Evolutionary conservation across 192 early-diverging fungal species (phyloP).

Genomic region (Thamnidium elegans): DNA sequence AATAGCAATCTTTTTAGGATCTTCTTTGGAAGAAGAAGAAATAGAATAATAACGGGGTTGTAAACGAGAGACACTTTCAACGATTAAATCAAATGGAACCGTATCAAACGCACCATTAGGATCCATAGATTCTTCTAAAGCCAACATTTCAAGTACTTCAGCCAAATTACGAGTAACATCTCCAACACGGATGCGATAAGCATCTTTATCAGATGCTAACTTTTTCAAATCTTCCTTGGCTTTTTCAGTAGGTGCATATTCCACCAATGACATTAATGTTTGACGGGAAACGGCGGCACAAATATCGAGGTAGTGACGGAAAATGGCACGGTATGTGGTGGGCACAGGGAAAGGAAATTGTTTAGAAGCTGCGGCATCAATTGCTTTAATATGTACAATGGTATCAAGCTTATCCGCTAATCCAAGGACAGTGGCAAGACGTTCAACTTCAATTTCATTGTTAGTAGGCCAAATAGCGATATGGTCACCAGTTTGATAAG

Average conservation of each 20-base stretch:
- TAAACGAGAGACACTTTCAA: constrained; percentile 80
- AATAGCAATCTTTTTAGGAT: constrained; percentile 72
- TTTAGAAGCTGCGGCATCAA: constrained; percentile 73
- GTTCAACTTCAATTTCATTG: constrained; percentile 70
- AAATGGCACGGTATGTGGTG: constrained; percentile 78
- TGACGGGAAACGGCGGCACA: constrained; percentile 67
- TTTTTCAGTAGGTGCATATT: constrained; percentile 56
- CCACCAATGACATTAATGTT: constrained; percentile 59
- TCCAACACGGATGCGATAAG: constrained; percentile 54
- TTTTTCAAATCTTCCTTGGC: constrained; percentile 47
- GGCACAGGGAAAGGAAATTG: constrained; percentile 85
- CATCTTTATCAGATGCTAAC: constrained; percentile 68
- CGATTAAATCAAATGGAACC: constrained; percentile 79
- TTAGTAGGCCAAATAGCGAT: constrained; percentile 91
- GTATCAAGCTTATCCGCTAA: constrained; percentile 65
- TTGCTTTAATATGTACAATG: constrained; percentile 66
- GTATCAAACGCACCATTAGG: constrained; percentile 35
- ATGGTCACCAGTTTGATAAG: constrained; percentile 93
- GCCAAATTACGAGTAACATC: constrained; percentile 69
- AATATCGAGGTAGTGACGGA: constrained; percentile 93
- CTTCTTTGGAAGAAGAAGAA: constrained; percentile 81
- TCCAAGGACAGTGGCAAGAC: constrained; percentile 60
- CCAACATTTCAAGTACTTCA: constrained; percentile 72
- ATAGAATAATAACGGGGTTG: constrained; percentile 95
- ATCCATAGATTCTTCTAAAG: constrained; percentile 36